Evolutionary conservation across 768 basidiomycete genomes (phyloP), one percentile per base, ranked within the genome.

Genomic region (Nevesoporus exiguus): DNA sequence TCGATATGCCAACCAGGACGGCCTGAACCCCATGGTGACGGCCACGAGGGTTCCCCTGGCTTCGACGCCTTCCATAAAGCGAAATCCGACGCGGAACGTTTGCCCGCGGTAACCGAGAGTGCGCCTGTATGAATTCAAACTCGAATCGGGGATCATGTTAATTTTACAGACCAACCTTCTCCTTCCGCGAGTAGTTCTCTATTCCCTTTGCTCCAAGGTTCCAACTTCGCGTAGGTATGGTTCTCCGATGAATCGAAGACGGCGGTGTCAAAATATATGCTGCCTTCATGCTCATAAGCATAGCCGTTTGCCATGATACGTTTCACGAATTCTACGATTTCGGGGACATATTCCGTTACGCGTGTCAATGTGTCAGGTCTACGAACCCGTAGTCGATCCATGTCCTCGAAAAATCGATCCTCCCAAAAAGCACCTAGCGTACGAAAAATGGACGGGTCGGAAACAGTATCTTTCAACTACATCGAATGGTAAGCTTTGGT

Each of bases 1-100:
- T 99, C 96, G 54, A 99, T 98, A 69, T 99, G 96, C 96, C 96
- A 99, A 15, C 96, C 96, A 3, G 96, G 96, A 40, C 96, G 80
- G n/a, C 95, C 65, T 2, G 52, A 76, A 17, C 97, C 97, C 97
- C 97, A 99, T 6, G 93, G 88, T 11, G 94, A 97, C 0, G 87
- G 83, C 96, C 97, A 99, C 3, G 86, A 86, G 2, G 97, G 97
- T 70, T 99, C 97, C 7, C 97, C 97, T 3, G 93, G 84, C 75
- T 94, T 96, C 29, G 93, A 92, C 2, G 90, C 85, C 73, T 99
- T 99, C 97, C 97, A 99, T 13, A 99, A 76, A 5, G 97, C 97
- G 71, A 99, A 99, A 73, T 99, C 97, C 7, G 94, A 80, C 1
- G 85, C 70, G n/a, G 91, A 88, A 51, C 88, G 82, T 64, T 88